Evolutionary conservation across 1,284 basidiomycete genomes (phyloP).

Genomic region (Apiotrichum brassicae): DNA sequence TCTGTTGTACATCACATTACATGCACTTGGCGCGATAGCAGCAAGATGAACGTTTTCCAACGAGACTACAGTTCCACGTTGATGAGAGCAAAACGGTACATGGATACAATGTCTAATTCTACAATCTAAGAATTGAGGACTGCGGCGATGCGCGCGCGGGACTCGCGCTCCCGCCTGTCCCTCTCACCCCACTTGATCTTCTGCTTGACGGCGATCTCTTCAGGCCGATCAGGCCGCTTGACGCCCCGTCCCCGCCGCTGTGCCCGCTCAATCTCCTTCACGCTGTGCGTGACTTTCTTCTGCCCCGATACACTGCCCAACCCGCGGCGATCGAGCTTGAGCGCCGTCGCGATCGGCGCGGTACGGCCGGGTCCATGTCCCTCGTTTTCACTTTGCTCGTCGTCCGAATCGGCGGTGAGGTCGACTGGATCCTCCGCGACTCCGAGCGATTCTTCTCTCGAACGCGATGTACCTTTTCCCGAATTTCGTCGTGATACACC

Average conservation of each 20-base stretch:
- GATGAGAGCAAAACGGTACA: too few species aligned
- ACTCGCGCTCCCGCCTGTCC: slow-evolving; percentile 37
- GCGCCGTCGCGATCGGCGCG: slow-evolving; percentile 34
- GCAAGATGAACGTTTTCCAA: too few species aligned
- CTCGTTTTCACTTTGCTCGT: too few species aligned
- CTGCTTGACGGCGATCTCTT: slow-evolving; percentile 23
- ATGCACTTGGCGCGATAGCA: too few species aligned
- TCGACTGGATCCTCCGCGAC: slow-evolving; percentile 9
- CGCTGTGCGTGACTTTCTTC: slow-evolving; percentile 36
- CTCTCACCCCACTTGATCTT: slow-evolving; percentile 39
- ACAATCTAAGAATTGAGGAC: slow-evolving; percentile 20
- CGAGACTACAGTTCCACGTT: too few species aligned
- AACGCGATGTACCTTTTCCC: too few species aligned
- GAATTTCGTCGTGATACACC: too few species aligned
- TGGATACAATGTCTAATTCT: too few species aligned
- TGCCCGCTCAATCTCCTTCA: slow-evolving; percentile 32
- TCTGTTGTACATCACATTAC: too few species aligned
- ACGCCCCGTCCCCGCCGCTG: slow-evolving; percentile 22
- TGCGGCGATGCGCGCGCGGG: slow-evolving; percentile 27
- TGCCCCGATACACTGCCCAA: slow-evolving; percentile 18
- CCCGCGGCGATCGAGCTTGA: slow-evolving; percentile 41
- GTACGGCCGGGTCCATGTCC: slow-evolving; percentile 31
- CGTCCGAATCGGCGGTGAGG: slow-evolving; percentile 8
- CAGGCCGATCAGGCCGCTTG: neutral
- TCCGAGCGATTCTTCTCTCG: too few species aligned